A percentile compares a stretch with the other conserved stretches of the same genome.
Conservation (phyloP, 2,329 filamentous ascomycete genomes). For the Fusarium guadeloupense region DNA sequence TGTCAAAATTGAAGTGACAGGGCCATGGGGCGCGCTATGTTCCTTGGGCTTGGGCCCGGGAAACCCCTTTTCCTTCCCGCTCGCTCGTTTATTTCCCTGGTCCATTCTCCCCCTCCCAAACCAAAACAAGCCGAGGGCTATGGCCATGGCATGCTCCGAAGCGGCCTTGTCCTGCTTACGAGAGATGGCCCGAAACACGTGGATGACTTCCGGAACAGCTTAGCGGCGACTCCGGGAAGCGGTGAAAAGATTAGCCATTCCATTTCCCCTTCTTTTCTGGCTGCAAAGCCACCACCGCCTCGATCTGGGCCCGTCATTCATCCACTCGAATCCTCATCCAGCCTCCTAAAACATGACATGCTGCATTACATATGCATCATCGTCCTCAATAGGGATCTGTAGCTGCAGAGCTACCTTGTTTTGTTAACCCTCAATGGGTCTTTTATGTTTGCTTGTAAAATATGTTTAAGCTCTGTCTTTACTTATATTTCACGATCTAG, state of each 20-base stretch:
- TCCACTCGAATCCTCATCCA: slow-evolving; percentile 8
- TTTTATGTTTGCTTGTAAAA: background rate
- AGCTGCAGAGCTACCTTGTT: slow-evolving; percentile 13
- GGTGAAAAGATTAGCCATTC: slow-evolving; percentile 42
- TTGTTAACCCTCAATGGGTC: background rate
- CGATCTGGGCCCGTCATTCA: slow-evolving; percentile 23
- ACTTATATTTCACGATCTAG: no score
- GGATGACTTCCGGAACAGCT: slow-evolving; percentile 42
- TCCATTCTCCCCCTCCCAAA: slow-evolving; percentile 10
- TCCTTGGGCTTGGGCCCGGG: slow-evolving; percentile 30
- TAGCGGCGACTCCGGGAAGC: slow-evolving; percentile 38
- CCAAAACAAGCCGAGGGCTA: slow-evolving; percentile 26
- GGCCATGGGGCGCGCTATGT: slow-evolving; percentile 28
- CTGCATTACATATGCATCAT: slow-evolving; percentile 5
- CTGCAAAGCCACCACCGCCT: slow-evolving; percentile 29
- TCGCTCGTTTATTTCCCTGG: slow-evolving; percentile 32
- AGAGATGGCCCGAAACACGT: slow-evolving; percentile 41
- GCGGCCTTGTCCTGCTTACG: slow-evolving; percentile 31
- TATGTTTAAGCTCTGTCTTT: background rate
- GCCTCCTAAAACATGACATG: slow-evolving; percentile 1
- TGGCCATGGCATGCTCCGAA: slow-evolving; percentile 30
- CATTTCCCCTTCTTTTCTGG: slow-evolving; percentile 1
- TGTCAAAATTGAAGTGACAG: slow-evolving; percentile 19
- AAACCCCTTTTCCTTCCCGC: slow-evolving; percentile 36
- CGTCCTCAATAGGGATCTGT: slow-evolving; percentile 3